Evolutionary conservation across 108 stramenopile genomes (phyloP).

Genomic region (Skeletonema grethae): DNA sequence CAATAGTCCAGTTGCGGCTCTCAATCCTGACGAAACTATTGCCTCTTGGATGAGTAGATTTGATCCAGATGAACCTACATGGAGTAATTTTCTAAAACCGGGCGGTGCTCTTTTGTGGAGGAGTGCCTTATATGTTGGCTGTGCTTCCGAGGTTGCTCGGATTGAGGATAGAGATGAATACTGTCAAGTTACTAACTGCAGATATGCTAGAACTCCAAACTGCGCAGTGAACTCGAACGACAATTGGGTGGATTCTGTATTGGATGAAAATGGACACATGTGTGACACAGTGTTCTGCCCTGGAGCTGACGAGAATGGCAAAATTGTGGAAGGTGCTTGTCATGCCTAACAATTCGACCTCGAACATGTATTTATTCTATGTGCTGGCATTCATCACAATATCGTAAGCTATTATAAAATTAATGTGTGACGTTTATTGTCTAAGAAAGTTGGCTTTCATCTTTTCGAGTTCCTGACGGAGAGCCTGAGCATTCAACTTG

Average conservation of each 20-base stretch:
- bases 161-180: neutral
- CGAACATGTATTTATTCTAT: no score
- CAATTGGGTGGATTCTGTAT: neutral
- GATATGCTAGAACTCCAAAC: neutral
- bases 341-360: neutral
- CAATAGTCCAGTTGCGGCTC: neutral
- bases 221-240: neutral
- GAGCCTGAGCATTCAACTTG: constrained; percentile 3
- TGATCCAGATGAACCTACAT: neutral
- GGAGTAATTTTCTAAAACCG: neutral
- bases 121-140: neutral
- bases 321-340: neutral
- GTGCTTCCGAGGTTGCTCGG: neutral
- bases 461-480: constrained; percentile 1
- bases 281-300: neutral
- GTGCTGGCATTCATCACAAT: neutral
- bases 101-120: neutral
- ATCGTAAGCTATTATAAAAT: neutral
- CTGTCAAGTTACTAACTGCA: neutral
- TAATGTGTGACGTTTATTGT: neutral
- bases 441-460: neutral
- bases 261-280: neutral
- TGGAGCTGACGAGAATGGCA: neutral
- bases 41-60: neutral
- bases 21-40: neutral